phyloP scores from a whole-genome alignment of 306 rosid genomes.

The Sicyos edulis region DNA sequence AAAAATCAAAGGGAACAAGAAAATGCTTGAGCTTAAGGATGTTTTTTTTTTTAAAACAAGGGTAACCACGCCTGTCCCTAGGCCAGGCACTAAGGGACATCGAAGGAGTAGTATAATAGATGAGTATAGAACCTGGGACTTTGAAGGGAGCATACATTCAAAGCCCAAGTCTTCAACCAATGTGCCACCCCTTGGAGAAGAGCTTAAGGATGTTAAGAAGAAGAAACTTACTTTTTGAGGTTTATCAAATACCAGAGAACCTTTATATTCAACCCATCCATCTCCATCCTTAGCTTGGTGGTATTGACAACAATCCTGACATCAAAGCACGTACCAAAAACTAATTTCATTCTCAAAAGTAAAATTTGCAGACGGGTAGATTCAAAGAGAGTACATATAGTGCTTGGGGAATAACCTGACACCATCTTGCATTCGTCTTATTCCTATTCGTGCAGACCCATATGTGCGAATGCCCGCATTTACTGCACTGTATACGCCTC shows the following conservation, averaged over 20 bases:
- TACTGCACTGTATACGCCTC: constrained; percentile 88
- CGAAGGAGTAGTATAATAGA: too few relatives aligned
- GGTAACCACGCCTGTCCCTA: too few relatives aligned
- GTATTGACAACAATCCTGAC: constrained; percentile 93
- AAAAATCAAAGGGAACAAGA: constrained; percentile 19
- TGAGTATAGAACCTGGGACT: too few relatives aligned
- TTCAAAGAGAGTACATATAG: constrained; percentile 1
- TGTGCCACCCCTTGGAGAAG: too few relatives aligned
- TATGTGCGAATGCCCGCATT: constrained; percentile 90
- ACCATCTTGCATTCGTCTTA: constrained; percentile 95
- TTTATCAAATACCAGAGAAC: constrained; percentile 70
- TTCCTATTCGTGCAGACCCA: constrained; percentile 97
- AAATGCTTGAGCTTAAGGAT: too few relatives aligned
- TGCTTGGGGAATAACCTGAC: constrained; percentile 57
- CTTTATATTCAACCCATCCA: constrained; percentile 98
- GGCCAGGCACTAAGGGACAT: too few relatives aligned
- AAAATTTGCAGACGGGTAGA: constrained; percentile 11
- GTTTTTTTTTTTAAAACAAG: too few relatives aligned
- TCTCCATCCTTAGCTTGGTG: constrained; percentile 99
- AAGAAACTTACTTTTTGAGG: constrained; percentile 61
- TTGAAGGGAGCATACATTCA: too few relatives aligned
- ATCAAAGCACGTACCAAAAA: constrained; percentile 27
- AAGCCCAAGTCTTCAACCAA: too few relatives aligned
- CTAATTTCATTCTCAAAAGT: constrained; percentile 15
- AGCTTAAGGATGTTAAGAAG: background rate